A percentile compares a stretch with the other conserved stretches of the same genome.
Evolutionary conservation across 2,329 filamentous ascomycete genomes (phyloP).

Genomic region (Septoria linicola): DNA sequence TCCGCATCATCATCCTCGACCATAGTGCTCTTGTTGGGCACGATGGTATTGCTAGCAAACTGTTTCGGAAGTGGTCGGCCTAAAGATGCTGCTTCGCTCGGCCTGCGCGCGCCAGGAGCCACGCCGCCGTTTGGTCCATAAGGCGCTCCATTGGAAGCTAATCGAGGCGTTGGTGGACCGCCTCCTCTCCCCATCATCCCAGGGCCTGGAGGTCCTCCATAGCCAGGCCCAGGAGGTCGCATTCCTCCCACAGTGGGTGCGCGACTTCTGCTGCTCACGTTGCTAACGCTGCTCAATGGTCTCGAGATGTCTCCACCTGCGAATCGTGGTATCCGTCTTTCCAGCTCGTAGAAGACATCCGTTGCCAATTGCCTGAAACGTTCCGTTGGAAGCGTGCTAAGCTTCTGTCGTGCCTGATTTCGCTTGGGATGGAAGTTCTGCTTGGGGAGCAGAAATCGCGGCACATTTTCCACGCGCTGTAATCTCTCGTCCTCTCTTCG

Average conservation of each 20-base stretch:
- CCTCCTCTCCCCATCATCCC: conserved; percentile 28
- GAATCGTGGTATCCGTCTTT: conserved; percentile 84
- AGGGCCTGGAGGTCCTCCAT: conserved; percentile 8
- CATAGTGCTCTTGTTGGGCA: conserved; percentile 97
- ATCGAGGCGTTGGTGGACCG: conserved; percentile 29
- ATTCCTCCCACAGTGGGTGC: conserved; percentile 36
- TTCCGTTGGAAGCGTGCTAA: conserved; percentile 82
- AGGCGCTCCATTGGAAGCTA: conserved; percentile 26
- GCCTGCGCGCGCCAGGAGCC: conserved; percentile 45
- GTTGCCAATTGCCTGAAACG: conserved; percentile 90
- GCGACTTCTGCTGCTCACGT: conserved; percentile 28
- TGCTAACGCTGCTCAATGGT: conserved; percentile 64
- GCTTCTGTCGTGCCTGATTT: conserved; percentile 94
- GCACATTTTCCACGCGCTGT: conserved; percentile 52
- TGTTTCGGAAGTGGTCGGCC: conserved; percentile 81
- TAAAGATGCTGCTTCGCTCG: conserved; percentile 44
- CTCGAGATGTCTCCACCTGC: conserved; percentile 67
- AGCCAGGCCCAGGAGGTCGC: conserved; percentile 36
- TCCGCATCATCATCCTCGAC: conserved; percentile 79
- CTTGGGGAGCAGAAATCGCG: conserved; percentile 77
- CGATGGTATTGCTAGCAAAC: conserved; percentile 91
- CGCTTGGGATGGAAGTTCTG: conserved; percentile 91
- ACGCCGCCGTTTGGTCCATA: conserved; percentile 36
- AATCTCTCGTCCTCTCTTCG: conserved; percentile 69
- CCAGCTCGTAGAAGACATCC: conserved; percentile 93